Percentiles rank a stretch among this genome's conserved stretches.
Evolutionary conservation across 768 basidiomycete genomes (phyloP).

Genomic region (Pholiota molesta): DNA sequence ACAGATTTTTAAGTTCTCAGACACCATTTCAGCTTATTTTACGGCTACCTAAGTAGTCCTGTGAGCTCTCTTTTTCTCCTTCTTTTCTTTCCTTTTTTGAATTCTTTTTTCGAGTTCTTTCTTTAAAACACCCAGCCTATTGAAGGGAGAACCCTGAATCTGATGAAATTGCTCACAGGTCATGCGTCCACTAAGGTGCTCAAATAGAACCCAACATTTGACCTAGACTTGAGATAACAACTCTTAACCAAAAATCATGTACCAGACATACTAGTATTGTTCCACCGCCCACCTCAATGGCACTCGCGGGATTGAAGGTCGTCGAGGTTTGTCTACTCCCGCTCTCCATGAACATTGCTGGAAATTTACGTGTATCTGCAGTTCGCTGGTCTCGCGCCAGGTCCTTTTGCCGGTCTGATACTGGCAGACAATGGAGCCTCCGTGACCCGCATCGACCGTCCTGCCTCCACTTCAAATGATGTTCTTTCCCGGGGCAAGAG

Average conservation of each 20-base stretch:
- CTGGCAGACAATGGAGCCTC: conserved; percentile 81
- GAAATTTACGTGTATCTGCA: conserved; percentile 26
- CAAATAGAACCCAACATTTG: conserved; percentile 24
- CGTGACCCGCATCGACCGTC: conserved; percentile 75
- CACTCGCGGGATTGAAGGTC: conserved; percentile 51
- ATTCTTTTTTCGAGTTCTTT: too few relatives aligned
- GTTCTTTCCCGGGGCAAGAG: conserved; percentile 73
- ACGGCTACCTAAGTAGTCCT: too few relatives aligned
- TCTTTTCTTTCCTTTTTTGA: too few relatives aligned
- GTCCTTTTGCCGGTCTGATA: conserved; percentile 76
- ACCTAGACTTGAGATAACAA: conserved; percentile 24
- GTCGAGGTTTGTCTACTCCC: conserved; percentile 41
- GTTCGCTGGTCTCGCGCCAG: conserved; percentile 86
- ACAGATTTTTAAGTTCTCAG: too few relatives aligned
- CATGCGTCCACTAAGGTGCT: conserved; percentile 21
- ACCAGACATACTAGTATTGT: not conserved
- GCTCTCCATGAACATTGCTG: not conserved
- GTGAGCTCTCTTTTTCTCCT: too few relatives aligned
- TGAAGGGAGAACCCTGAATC: too few relatives aligned
- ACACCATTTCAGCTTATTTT: too few relatives aligned
- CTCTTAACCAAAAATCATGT: conserved; percentile 8
- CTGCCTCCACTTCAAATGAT: conserved; percentile 47
- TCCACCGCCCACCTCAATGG: conserved; percentile 35
- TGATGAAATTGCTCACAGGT: conserved; percentile 22
- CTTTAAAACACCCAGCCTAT: too few relatives aligned